A percentile compares a stretch with the other conserved stretches of the same genome.
Conservation (phyloP, 23 red algal species). For the Gracilaria gracilis region DNA sequence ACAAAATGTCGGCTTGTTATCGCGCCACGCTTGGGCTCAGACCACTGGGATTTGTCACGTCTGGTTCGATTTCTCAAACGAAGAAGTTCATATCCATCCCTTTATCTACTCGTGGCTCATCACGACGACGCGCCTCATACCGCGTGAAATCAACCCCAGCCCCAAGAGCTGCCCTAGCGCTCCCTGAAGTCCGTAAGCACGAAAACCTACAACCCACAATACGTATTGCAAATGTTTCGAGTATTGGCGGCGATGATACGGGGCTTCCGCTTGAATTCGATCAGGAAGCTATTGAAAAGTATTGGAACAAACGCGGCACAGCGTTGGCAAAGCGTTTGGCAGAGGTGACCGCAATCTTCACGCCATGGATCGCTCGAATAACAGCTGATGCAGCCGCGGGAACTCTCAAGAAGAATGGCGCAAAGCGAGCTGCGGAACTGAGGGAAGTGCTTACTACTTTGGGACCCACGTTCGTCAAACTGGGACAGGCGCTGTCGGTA, state of each 20-base stretch:
- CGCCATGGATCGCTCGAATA: slow-evolving; percentile 74
- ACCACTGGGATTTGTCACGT: neutral
- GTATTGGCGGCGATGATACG: slow-evolving; percentile 50
- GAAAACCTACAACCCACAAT: neutral
- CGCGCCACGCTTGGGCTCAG: slow-evolving; percentile 5
- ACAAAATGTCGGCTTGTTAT: slow-evolving; percentile 2
- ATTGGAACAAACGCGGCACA: slow-evolving; percentile 84
- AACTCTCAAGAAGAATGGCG: slow-evolving; percentile 35
- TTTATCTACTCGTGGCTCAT: neutral
- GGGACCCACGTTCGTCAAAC: slow-evolving; percentile 93
- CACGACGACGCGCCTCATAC: neutral
- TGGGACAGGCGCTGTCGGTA: slow-evolving; percentile 91
- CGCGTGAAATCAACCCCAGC: neutral
- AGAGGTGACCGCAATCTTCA: slow-evolving; percentile 65
- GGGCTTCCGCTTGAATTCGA: slow-evolving; percentile 87
- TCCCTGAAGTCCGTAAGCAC: neutral
- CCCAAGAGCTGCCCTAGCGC: slow-evolving; percentile 13
- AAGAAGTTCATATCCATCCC: slow-evolving; percentile 14
- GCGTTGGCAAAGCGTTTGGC: slow-evolving; percentile 62
- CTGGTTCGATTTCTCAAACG: neutral
- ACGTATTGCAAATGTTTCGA: neutral
- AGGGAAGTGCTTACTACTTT: slow-evolving; percentile 83
- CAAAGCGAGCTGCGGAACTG: slow-evolving; percentile 76
- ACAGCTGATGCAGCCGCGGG: slow-evolving; percentile 20
- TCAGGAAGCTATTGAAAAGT: slow-evolving; percentile 77